Conservation (phyloP, 2,329 filamentous ascomycete genomes). For the Aspergillus quadricinctus region DNA sequence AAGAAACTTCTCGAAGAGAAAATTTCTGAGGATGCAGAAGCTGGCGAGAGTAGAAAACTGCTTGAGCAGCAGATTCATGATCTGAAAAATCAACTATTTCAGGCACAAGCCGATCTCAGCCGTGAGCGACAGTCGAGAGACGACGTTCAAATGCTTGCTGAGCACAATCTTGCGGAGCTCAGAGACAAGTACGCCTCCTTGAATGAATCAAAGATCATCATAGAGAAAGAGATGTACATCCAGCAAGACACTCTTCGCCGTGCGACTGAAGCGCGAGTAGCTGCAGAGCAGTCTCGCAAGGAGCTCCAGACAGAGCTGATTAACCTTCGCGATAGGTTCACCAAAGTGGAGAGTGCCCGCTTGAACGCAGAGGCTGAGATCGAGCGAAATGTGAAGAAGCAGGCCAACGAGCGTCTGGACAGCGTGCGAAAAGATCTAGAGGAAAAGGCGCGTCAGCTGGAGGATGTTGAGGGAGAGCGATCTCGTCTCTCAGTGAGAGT, state of each 20-base stretch:
- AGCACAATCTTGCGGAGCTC: slow-evolving; percentile 79
- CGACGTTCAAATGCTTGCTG: slow-evolving; percentile 83
- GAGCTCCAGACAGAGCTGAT: slow-evolving; percentile 84
- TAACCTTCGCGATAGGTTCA: slow-evolving; percentile 74
- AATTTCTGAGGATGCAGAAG: slow-evolving; percentile 83
- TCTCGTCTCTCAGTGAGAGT: slow-evolving; percentile 72
- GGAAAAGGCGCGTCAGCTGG: slow-evolving; percentile 68
- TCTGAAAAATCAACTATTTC: slow-evolving; percentile 79
- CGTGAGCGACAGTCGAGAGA: slow-evolving; percentile 89
- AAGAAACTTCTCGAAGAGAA: slow-evolving; percentile 82
- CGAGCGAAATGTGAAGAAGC: slow-evolving; percentile 71
- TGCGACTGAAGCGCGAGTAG: slow-evolving; percentile 73
- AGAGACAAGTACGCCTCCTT: slow-evolving; percentile 80
- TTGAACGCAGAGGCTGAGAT: slow-evolving; percentile 75
- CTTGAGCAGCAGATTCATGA: slow-evolving; percentile 83
- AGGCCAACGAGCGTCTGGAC: slow-evolving; percentile 75
- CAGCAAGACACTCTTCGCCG: slow-evolving; percentile 88
- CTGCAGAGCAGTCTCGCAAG: slow-evolving; percentile 81
- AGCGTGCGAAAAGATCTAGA: slow-evolving; percentile 76
- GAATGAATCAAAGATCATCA: slow-evolving; percentile 92
- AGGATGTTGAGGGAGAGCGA: slow-evolving; percentile 76
- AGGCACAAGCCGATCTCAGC: slow-evolving; percentile 82
- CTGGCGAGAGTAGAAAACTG: slow-evolving; percentile 72
- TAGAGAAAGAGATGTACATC: slow-evolving; percentile 95
- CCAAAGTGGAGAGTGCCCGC: slow-evolving; percentile 79